Percentiles rank a stretch among this genome's conserved stretches.
Evolutionary conservation across 1,139 yeast species (phyloP).

Genomic region (Candida frijolesensis): DNA sequence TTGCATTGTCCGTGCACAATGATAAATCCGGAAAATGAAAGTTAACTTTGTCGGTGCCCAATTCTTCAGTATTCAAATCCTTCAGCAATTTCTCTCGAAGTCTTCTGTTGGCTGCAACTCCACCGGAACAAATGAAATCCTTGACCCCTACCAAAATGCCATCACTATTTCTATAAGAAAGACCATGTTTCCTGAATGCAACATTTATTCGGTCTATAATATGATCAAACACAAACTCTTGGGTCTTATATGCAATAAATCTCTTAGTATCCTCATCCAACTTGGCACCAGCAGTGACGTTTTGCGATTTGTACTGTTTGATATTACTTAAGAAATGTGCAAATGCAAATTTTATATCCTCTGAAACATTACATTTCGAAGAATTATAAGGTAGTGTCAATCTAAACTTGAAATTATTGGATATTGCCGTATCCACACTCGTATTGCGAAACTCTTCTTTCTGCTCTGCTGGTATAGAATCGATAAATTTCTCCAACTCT

Average conservation of each 20-base stretch:
- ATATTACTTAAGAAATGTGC: slow-evolving; percentile 72
- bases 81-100: slow-evolving; percentile 54
- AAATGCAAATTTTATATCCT: slow-evolving; percentile 53
- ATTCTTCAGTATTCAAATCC: slow-evolving; percentile 26
- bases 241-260: slow-evolving; percentile 63
- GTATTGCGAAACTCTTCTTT: slow-evolving; percentile 23
- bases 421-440: slow-evolving; percentile 22
- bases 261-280: slow-evolving; percentile 26
- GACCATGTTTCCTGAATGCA: slow-evolving; percentile 45
- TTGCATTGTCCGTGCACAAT: slow-evolving; percentile 91
- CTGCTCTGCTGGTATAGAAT: slow-evolving; percentile 26
- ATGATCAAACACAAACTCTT: slow-evolving; percentile 71
- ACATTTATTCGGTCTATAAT: slow-evolving; percentile 63
- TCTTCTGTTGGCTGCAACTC: slow-evolving; percentile 78
- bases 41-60: slow-evolving; percentile 15
- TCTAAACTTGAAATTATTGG: slow-evolving; percentile 33
- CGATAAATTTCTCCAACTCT: slow-evolving; percentile 67
- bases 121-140: slow-evolving; percentile 85
- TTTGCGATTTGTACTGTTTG: slow-evolving; percentile 25
- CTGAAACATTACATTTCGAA: slow-evolving; percentile 31
- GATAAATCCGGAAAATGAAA: slow-evolving; percentile 69
- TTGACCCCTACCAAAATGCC: slow-evolving; percentile 45
- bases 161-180: slow-evolving; percentile 21
- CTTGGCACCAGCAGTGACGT: slow-evolving; percentile 9
- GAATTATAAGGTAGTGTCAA: slow-evolving; percentile 37